Percentiles rank a stretch among this genome's conserved stretches.
Evolutionary conservation across 2,329 filamentous ascomycete species (phyloP).

Genomic region (Hypoxylon rubiginosum): DNA sequence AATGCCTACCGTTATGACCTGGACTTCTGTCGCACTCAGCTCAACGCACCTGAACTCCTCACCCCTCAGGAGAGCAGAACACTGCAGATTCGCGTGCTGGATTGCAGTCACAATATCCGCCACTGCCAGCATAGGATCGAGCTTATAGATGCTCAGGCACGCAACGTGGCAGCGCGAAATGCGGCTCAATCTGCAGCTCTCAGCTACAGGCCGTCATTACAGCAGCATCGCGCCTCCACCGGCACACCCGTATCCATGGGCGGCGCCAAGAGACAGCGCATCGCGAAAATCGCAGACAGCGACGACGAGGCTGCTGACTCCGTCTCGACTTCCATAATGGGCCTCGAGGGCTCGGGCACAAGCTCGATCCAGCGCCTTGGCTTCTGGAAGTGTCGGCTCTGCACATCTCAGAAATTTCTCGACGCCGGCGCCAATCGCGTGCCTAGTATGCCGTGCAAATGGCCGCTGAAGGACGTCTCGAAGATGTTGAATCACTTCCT

Average conservation of each 20-base stretch:
- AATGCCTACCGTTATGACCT: conserved; percentile 59
- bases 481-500: conserved; percentile 63
- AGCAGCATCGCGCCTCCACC: conserved; percentile 24
- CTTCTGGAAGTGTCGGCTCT: conserved; percentile 62
- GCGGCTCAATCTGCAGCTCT: conserved; percentile 5
- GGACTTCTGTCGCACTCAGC: conserved; percentile 57
- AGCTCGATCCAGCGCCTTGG: conserved; percentile 58
- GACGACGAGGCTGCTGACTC: conserved; percentile 37
- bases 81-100: conserved; percentile 59
- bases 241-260: conserved; percentile 20
- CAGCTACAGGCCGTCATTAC: conserved; percentile 9
- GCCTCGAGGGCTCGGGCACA: conserved; percentile 35
- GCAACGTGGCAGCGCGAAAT: conserved; percentile 31
- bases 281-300: conserved; percentile 23
- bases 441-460: conserved; percentile 61
- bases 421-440: conserved; percentile 57
- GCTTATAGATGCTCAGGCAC: conserved; percentile 52
- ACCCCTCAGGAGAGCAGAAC: conserved; percentile 58
- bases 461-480: conserved; percentile 61
- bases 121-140: conserved; percentile 59
- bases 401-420: conserved; percentile 59
- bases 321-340: background rate
- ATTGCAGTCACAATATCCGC: conserved; percentile 61
- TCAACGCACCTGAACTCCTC: conserved; percentile 51
- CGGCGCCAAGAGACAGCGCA: conserved; percentile 42